Conservation (phyloP, 352 stramenopile species). For the Pythium monospermum region DNA sequence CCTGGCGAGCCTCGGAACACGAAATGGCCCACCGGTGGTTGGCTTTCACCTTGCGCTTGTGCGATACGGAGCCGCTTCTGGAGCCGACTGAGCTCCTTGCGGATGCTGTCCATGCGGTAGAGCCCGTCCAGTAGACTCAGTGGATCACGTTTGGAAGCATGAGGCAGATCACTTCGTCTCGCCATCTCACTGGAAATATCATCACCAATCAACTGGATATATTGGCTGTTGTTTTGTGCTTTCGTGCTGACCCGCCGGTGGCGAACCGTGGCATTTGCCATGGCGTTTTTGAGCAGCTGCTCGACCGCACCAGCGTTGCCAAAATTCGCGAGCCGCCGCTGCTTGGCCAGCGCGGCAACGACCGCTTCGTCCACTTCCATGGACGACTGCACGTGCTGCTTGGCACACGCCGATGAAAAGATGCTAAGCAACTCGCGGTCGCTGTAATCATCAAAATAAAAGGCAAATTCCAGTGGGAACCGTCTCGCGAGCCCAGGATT, state of each 20-base stretch:
- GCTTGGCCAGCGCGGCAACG: constrained; percentile 51
- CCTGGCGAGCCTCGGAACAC: constrained; percentile 86
- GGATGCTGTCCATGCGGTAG: constrained; percentile 62
- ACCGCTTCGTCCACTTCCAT: constrained; percentile 46
- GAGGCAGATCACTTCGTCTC: neutral
- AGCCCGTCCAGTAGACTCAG: constrained; percentile 39
- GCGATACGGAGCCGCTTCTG: constrained; percentile 61
- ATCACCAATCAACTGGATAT: constrained; percentile 20
- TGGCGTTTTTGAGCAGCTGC: constrained; percentile 68
- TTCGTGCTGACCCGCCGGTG: constrained; percentile 28
- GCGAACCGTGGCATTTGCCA: constrained; percentile 51
- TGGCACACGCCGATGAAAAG: constrained; percentile 47
- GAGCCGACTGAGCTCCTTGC: constrained; percentile 40
- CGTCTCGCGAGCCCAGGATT: constrained; percentile 86
- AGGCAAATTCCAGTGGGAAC: constrained; percentile 86
- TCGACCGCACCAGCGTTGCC: constrained; percentile 89
- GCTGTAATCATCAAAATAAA: constrained; percentile 91
- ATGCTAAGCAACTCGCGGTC: constrained; percentile 78
- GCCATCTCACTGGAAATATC: constrained; percentile 1
- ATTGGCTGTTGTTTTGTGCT: constrained; percentile 49
- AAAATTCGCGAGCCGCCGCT: constrained; percentile 80
- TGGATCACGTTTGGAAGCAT: no score
- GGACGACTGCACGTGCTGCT: constrained; percentile 42
- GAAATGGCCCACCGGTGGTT: constrained; percentile 71
- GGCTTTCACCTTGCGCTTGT: constrained; percentile 48